Evolutionary conservation across 192 early-diverging fungal species (phyloP).

Genomic region (Entrophospora sp.): DNA sequence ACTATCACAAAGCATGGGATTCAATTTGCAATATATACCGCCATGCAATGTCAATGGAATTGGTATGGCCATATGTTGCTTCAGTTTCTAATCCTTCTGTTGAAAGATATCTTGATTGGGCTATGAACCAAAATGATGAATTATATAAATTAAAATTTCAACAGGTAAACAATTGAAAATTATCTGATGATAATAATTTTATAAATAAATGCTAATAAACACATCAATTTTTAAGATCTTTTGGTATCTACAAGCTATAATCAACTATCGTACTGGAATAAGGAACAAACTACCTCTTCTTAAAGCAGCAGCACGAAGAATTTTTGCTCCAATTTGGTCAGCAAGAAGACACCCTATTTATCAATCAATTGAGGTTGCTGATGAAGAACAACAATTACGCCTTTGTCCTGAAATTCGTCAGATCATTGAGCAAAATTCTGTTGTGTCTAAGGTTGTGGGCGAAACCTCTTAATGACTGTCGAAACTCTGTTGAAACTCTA

Average conservation of each 20-base stretch:
- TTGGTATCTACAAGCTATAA: not conserved
- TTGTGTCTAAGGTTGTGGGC: no score
- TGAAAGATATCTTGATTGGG: not conserved
- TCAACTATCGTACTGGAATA: not conserved
- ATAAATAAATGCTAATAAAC: not conserved
- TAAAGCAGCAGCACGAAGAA: not conserved
- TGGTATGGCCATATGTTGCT: not conserved
- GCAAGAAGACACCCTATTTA: not conserved
- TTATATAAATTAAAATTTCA: conserved; percentile 4
- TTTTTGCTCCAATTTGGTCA: conserved; percentile 7
- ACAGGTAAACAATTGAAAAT: not conserved
- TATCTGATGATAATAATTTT: not conserved
- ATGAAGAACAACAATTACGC: conserved; percentile 1
- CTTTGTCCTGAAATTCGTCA: not conserved
- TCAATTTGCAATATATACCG: conserved; percentile 4
- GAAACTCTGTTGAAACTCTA: no score
- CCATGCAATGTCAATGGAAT: not conserved
- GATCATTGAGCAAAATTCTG: no score
- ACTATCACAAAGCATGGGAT: not conserved
- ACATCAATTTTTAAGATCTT: not conserved
- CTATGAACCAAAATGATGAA: not conserved
- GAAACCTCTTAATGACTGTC: no score
- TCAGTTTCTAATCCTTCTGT: not conserved
- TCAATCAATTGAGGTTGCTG: not conserved
- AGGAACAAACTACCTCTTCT: not conserved